Percentiles rank a stretch among this genome's conserved stretches.
Conservation (phyloP, 768 basidiomycete species). For the Naganishia friedmannii region DNA sequence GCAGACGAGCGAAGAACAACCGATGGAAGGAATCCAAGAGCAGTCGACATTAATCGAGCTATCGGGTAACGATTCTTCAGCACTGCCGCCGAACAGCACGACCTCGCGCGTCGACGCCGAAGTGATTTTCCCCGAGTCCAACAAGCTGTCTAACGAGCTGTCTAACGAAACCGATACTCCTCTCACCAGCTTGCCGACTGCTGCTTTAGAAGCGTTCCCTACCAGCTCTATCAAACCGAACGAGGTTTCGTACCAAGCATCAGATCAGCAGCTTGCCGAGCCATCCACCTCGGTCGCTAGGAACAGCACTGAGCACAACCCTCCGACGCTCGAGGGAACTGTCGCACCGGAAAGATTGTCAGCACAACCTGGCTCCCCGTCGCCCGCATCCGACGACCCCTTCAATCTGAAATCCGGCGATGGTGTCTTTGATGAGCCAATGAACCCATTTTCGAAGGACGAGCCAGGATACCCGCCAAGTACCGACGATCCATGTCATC, state of each 20-base stretch:
- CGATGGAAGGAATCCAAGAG: background rate
- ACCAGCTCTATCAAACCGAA: too few relatives aligned
- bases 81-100: too few relatives aligned
- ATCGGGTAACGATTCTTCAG: too few relatives aligned
- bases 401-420: slow-evolving; percentile 4
- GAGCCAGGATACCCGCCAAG: background rate
- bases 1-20: background rate
- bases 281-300: background rate
- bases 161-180: too few relatives aligned
- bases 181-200: background rate
- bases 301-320: background rate
- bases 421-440: background rate
- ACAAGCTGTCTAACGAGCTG: too few relatives aligned
- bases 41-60: background rate
- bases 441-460: background rate
- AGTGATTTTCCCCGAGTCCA: too few relatives aligned
- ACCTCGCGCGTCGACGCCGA: too few relatives aligned
- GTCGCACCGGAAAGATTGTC: background rate
- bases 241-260: background rate
- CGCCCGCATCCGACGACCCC: background rate
- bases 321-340: background rate
- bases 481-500: background rate
- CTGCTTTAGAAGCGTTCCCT: background rate
- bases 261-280: background rate
- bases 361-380: background rate